phyloP scores from a whole-genome alignment of 139 green algal genomes.

The Haematococcus lacustris region DNA sequence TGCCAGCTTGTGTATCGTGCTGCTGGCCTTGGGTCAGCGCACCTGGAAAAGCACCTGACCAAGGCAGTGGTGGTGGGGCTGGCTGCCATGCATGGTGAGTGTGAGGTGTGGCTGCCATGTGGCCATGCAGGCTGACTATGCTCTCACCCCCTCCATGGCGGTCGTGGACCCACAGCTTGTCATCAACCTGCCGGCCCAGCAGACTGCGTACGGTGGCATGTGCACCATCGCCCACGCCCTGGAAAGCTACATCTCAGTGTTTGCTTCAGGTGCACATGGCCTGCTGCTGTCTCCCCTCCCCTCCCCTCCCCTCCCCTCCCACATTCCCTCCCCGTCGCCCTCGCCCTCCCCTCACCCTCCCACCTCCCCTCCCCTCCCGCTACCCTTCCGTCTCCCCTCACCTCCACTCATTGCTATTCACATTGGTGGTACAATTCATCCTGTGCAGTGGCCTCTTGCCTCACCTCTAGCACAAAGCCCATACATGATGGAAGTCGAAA shows the following conservation, averaged over 20 bases:
- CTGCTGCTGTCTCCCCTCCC: too few relatives aligned
- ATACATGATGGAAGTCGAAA: too few relatives aligned
- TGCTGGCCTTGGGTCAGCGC: background rate
- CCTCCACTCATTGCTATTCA: too few relatives aligned
- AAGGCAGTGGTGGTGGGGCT: conserved; percentile 4
- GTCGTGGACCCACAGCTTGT: conserved; percentile 32
- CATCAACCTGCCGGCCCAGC: conserved; percentile 25
- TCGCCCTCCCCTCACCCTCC: too few relatives aligned
- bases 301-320: too few relatives aligned
- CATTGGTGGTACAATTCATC: too few relatives aligned
- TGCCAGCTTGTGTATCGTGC: conserved; percentile 9
- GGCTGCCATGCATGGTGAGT: conserved; percentile 13
- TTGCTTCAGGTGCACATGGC: conserved; percentile 24
- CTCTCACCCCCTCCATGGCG: conserved; percentile 39
- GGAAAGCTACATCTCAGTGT: conserved; percentile 46
- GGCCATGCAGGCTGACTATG: conserved; percentile 28
- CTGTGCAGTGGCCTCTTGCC: too few relatives aligned
- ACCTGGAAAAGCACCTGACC: background rate
- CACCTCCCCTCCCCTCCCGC: too few relatives aligned
- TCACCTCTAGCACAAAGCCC: too few relatives aligned
- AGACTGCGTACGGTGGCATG: conserved; percentile 45
- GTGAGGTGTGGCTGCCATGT: conserved; percentile 19
- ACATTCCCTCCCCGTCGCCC: too few relatives aligned
- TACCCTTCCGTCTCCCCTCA: too few relatives aligned
- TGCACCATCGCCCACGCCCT: conserved; percentile 44